Conservation (phyloP, 2,329 filamentous ascomycete species). For the Xylariaceae sp. region DNA sequence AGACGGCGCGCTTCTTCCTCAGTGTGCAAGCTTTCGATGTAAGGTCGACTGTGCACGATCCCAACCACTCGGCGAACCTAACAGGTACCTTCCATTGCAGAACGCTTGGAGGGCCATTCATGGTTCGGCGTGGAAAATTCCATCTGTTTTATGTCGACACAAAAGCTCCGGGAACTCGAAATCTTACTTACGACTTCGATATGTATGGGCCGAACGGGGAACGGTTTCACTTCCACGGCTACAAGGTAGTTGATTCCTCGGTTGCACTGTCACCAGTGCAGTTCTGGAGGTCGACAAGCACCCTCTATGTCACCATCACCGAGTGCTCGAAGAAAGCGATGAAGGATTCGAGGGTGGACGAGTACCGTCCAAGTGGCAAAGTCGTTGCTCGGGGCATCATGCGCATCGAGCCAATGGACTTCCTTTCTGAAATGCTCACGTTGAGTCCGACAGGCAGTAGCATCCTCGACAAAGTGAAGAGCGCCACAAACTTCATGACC, state of each 20-base stretch:
- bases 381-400: conserved; percentile 57
- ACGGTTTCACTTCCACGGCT: conserved; percentile 54
- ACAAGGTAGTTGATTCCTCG: conserved; percentile 57
- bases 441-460: conserved; percentile 46
- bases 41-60: conserved; percentile 40
- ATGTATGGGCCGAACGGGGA: conserved; percentile 50
- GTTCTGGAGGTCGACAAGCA: conserved; percentile 59
- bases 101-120: conserved; percentile 53
- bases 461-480: conserved; percentile 40
- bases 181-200: conserved; percentile 57
- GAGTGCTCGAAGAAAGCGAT: conserved; percentile 29
- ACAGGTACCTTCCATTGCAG: conserved; percentile 57
- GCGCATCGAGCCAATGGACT: conserved; percentile 49
- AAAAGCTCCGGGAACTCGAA: conserved; percentile 51
- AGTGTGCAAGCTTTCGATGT: conserved; percentile 53
- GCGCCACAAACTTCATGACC: conserved; percentile 46
- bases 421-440: conserved; percentile 50
- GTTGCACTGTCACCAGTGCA: conserved; percentile 50
- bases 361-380: conserved; percentile 38
- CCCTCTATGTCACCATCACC: conserved; percentile 57
- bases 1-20: conserved; percentile 54
- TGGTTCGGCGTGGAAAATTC: conserved; percentile 54
- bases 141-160: conserved; percentile 51
- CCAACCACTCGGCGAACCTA: conserved; percentile 47
- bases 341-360: conserved; percentile 31